phyloP scores from a whole-genome alignment of 495 filamentous ascomycete genomes.

The Aspergillus biplanus region DNA sequence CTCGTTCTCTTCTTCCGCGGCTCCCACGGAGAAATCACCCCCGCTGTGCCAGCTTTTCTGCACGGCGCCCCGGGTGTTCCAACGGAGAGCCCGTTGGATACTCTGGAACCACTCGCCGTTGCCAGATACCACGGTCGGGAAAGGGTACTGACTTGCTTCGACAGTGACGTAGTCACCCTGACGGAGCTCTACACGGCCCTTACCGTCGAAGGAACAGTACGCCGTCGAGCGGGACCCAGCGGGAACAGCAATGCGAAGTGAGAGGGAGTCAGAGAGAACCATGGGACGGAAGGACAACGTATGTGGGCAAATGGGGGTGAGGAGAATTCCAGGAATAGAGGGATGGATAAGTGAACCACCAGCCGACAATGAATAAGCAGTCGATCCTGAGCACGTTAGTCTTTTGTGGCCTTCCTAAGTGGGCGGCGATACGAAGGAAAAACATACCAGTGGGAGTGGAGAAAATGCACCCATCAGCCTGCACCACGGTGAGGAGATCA shows the following conservation, averaged over 20 bases:
- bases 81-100: constrained; percentile 84
- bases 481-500: constrained; percentile 88
- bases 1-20: constrained; percentile 38
- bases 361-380: constrained; percentile 93
- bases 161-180: constrained; percentile 94
- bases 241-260: constrained; percentile 86
- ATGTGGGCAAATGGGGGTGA: constrained; percentile 97
- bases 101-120: constrained; percentile 92
- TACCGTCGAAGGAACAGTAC: constrained; percentile 96
- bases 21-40: constrained; percentile 33
- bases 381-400: constrained; percentile 61
- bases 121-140: constrained; percentile 84
- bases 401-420: not conserved
- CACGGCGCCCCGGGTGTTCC: constrained; percentile 85
- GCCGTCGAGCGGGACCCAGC: constrained; percentile 83
- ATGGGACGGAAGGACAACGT: constrained; percentile 96
- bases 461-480: constrained; percentile 97
- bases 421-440: not conserved
- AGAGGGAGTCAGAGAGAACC: constrained; percentile 95
- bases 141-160: constrained; percentile 91
- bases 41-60: constrained; percentile 77
- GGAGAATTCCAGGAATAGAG: constrained; percentile 94
- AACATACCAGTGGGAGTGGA: constrained; percentile 83
- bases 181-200: constrained; percentile 86
- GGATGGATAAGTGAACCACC: constrained; percentile 95